Evolutionary conservation across 129 eudicot genomes (phyloP).

Genomic region (Chrysanthemum lavandulifolium): DNA sequence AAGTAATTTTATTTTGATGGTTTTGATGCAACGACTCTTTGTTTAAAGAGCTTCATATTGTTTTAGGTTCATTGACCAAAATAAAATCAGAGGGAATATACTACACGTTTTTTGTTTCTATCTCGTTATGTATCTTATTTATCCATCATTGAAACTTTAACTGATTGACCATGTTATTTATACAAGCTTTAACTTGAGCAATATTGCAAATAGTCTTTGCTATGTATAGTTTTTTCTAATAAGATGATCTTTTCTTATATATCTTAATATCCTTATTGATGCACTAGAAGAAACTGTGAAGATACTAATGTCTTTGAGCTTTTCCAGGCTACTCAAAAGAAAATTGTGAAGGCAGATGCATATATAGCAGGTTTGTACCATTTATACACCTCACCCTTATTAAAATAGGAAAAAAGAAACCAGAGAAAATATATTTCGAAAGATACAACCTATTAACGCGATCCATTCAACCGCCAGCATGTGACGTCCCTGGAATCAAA

Average conservation of each 20-base stretch:
- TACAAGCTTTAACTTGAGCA: background rate
- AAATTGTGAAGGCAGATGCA: conserved; percentile 90
- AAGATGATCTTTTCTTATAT: background rate
- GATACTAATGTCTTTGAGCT: conserved; percentile 10
- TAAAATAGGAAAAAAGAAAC: background rate
- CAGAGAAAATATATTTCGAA: background rate
- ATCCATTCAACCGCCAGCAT: conserved; percentile 50
- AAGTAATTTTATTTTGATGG: background rate
- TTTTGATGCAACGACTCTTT: conserved; percentile 4
- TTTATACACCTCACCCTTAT: background rate
- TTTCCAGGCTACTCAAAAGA: conserved; percentile 92
- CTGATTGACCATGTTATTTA: background rate
- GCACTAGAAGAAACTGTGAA: background rate
- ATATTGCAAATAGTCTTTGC: background rate
- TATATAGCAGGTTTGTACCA: conserved; percentile 83
- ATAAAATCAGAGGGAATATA: background rate
- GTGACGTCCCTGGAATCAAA: conserved; percentile 99
- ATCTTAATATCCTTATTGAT: background rate
- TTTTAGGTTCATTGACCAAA: conserved; percentile 6
- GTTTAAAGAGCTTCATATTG: conserved; percentile 1
- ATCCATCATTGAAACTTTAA: background rate
- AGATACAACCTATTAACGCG: conserved; percentile 13
- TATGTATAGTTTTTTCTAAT: background rate
- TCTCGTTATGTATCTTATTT: background rate
- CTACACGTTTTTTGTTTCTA: background rate